Conservation (phyloP, 495 filamentous ascomycete genomes). For the Penicillium mononematosum region DNA sequence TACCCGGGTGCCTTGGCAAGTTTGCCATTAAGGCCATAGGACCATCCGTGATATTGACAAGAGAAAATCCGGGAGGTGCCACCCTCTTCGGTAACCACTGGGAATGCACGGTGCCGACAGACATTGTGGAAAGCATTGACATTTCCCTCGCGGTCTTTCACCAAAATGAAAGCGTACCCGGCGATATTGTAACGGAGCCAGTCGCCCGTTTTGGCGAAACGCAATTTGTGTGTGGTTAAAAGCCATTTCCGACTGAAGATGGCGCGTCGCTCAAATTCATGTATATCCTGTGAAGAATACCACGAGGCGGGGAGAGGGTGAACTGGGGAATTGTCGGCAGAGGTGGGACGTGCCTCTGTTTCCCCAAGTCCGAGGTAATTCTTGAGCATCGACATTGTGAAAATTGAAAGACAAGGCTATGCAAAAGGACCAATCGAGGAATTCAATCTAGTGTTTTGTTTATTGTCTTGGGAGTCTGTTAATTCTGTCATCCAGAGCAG, state of each 20-base stretch:
- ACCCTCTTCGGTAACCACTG: slow-evolving; percentile 49
- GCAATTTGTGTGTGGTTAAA: slow-evolving; percentile 48
- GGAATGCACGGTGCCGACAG: slow-evolving; percentile 57
- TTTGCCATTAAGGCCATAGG: slow-evolving; percentile 56
- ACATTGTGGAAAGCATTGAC: slow-evolving; percentile 62
- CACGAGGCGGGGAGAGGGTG: slow-evolving; percentile 47
- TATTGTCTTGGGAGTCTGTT: neutral
- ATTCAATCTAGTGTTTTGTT: neutral
- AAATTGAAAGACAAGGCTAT: neutral
- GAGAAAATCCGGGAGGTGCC: slow-evolving; percentile 52
- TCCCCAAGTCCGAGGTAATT: slow-evolving; percentile 28
- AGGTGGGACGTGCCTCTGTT: slow-evolving; percentile 1
- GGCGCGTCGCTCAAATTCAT: slow-evolving; percentile 52
- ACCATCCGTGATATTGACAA: slow-evolving; percentile 64
- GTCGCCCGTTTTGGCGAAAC: slow-evolving; percentile 50
- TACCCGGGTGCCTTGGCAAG: slow-evolving; percentile 59
- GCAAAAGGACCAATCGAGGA: neutral
- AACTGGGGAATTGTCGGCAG: slow-evolving; percentile 17
- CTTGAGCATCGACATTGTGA: slow-evolving; percentile 19
- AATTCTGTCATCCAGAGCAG: neutral
- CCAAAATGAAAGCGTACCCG: slow-evolving; percentile 50
- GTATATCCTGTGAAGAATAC: slow-evolving; percentile 52
- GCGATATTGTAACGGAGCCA: slow-evolving; percentile 48
- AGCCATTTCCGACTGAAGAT: slow-evolving; percentile 56
- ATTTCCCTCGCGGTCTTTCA: slow-evolving; percentile 46